Base-by-base conservation (phyloP, 495 filamentous ascomycete genomes). In the Aspergillus avenaceus region DNA sequence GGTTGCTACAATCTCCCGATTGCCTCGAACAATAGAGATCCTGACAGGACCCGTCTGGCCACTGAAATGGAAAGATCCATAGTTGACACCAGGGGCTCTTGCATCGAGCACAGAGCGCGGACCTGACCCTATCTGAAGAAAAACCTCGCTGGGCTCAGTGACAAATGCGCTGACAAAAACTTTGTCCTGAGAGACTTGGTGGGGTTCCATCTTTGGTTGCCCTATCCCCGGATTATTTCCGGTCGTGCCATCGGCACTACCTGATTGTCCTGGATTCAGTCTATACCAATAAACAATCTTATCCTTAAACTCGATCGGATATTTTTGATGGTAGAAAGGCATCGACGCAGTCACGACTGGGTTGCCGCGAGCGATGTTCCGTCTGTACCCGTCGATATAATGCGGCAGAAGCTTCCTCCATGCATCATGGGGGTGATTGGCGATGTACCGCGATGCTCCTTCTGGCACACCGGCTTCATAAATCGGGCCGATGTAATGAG, bases 221-320 rank as follows among this genome's bases (percentile, higher is more conserved):
- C 65, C 63, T 43, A 52, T 47, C 8, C 49, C 46, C 6, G 60
- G 63, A 47, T 65, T 65, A 37, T 75, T 75, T 4, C 73, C 68
- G 3, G 70, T 74, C 5, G 64, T 69, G 1, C 66, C 70, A 16
- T 59, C 58, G 41, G 57, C 51, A 49, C 59, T 71, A 18, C 72
- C 65, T 9, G 66, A 63, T 36, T 58, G 40, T 37, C 60, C 61
- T 18, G 72, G 71, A 19, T 68, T 71, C 4, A 61, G 53, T 26
- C 83, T 77, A 61, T 88, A 88, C 84, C 84, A 88, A 45, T 77
- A 83, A 12, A 79, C 69, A 6, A 84, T 72, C 34, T 80, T 84
- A 70, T 26, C 69, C 41, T 44, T 50, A 23, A 41, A 54, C 1
- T 54, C 60, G 11, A 57, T 45, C 18, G 50, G 37, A 25, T 46